Base-by-base conservation (phyloP, 1,284 basidiomycete genomes). In the Heterobasidion annosum region DNA sequence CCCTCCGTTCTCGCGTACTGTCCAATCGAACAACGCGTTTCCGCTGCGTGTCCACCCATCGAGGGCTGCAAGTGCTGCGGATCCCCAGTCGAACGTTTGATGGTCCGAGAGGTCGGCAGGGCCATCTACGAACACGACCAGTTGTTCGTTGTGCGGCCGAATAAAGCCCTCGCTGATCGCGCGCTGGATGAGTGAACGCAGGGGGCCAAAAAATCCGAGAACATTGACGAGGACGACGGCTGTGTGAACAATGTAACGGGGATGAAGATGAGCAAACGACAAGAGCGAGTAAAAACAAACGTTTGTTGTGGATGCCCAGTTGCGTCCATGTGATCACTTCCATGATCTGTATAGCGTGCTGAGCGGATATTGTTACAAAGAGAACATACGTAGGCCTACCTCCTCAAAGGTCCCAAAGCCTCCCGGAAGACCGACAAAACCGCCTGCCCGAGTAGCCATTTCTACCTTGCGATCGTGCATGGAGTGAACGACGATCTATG, bases 371-470 rank as follows among this genome's bases (percentile, higher is more conserved):
- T 16, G n/a, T 16, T 44, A 54, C 46, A 40, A 44, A 35, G 34
- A 15, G 18, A 15, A 46, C 32, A 13, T 35, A 48, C 16, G 52
- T n/a, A 19, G 3, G 32, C 64, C 19, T 51, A 88, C 88, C 76
- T 97, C 94, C 68, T 97, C 94, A 61, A 91, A 92, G 0, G 93
- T 96, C 15, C 93, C 93, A 64, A 83, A 95, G 0, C 94, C 94
- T 37, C 94, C 94, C 5, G 94, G 93, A 10, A 97, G 75, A 15
- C 85, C 89, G 50, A 97, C 73, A 63, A 98, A 98, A 0, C 84
- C 93, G 34, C 80, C 77, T 0, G 81, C 80, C 18, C 88, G 75
- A 58, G 77, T 78, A 0, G 93, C 91, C 93, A 97, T 96, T 63
- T 86, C 82, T 12, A 87, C 76, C 67, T 97, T 97, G 19, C 94